phyloP scores from a whole-genome alignment of 2,329 filamentous ascomycete genomes.

The Aspergillus hiratsukae region DNA sequence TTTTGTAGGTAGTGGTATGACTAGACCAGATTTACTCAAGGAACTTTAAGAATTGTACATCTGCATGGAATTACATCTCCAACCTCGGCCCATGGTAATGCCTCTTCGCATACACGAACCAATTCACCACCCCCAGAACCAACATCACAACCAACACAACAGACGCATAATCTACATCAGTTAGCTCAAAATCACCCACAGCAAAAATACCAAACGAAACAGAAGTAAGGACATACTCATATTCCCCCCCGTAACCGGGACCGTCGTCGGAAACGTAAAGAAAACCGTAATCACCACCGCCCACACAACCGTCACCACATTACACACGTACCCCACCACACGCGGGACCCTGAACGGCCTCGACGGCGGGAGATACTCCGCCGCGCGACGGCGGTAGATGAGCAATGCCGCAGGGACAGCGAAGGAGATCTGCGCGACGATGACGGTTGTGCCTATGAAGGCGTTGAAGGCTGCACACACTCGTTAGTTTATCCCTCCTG shows the following conservation, averaged over 20 bases:
- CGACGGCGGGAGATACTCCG: constrained; percentile 13
- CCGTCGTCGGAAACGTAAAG: constrained; percentile 15
- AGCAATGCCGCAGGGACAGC: constrained; percentile 17
- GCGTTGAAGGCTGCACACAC: constrained; percentile 23
- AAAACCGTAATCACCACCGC: constrained; percentile 17
- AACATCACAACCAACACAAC: constrained; percentile 17
- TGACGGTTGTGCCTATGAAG: constrained; percentile 20
- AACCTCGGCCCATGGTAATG: constrained; percentile 20
- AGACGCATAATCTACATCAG: constrained; percentile 14
- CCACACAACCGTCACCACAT: constrained; percentile 13
- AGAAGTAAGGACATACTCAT: constrained; percentile 17
- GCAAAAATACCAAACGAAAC: background rate
- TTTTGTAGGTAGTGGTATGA: background rate
- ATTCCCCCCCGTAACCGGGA: constrained; percentile 17
- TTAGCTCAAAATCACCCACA: background rate
- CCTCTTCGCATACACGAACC: constrained; percentile 15
- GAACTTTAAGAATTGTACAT: background rate
- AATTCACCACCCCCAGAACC: constrained; percentile 16
- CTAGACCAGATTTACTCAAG: background rate
- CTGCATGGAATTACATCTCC: constrained; percentile 5
- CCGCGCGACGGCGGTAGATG: constrained; percentile 8
- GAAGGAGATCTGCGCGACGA: constrained; percentile 20
- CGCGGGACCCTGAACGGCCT: constrained; percentile 11
- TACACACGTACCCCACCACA: constrained; percentile 14
- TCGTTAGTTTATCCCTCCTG: too few species aligned